Base-by-base conservation (phyloP, 768 basidiomycete species). In the Tricholoma saponaceum region DNA sequence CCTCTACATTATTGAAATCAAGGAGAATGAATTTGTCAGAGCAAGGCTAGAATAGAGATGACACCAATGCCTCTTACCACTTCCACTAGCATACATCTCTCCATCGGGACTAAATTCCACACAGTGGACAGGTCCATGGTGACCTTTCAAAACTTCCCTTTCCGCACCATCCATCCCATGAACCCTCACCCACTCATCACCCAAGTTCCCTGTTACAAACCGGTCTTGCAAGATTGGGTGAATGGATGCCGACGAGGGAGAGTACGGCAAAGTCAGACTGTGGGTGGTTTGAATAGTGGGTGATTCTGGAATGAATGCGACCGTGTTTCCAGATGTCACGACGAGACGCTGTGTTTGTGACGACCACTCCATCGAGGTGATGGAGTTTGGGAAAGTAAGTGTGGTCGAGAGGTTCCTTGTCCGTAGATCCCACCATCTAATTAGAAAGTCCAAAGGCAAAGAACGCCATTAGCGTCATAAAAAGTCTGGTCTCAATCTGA, bases 61-160 rank as follows among this genome's bases (percentile, higher is more conserved):
- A 60, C n/a, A 59, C 55, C 46, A 52, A 60, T 57, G 39, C 52
- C 13, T 83, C 91, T 77, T 71, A 88, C 96, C 96, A 65, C 92
- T 95, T 52, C 96, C 97, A 66, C 92, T 95, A 33, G 96, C 96
- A 70, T 92, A 98, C 79, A 97, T 83, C 77, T 98, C 97, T 22
- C 96, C 96, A 69, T 98, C 96, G 0, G 96, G 96, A 67, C 90
- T 92, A 72, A 88, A 96, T 65, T 91, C 89, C 49, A 96, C 89
- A 55, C 91, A 92, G 65, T 96, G 94, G 16, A 98, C 95, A 18
- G 96, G 95, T 22, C 96, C 97, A 69, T 98, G 97, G 67, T 98
- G 97, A 4, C 96, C 96, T 72, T 97, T 96, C 57, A 95, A 80
- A 28, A 97, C 83, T 57, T 98, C 96, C 61, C 83, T 75, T 75